A percentile compares a stretch with the other conserved stretches of the same genome.
phyloP scores from a whole-genome alignment of 345 rosid species.

The Eucalyptus tenuipes region DNA sequence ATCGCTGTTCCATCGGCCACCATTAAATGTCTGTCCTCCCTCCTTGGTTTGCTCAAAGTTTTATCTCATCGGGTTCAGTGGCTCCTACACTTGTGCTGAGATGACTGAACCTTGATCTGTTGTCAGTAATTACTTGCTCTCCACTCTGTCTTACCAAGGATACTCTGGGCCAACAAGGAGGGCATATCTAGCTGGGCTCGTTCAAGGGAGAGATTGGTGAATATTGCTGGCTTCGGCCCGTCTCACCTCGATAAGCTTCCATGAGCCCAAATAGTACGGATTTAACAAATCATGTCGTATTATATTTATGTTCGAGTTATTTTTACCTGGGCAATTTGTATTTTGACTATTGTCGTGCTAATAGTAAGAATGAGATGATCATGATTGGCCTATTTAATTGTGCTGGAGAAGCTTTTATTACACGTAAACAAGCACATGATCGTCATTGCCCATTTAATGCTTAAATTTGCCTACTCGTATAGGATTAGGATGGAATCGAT shows the following conservation, averaged over 20 bases:
- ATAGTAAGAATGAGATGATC: background rate
- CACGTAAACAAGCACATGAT: no score
- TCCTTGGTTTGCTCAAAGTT: conserved; percentile 13
- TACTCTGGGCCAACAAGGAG: background rate
- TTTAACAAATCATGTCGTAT: background rate
- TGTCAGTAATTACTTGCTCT: background rate
- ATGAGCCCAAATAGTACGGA: background rate
- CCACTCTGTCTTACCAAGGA: background rate
- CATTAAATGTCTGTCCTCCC: background rate
- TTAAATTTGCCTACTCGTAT: background rate
- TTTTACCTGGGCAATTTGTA: background rate
- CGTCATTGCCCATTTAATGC: background rate
- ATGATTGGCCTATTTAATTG: background rate
- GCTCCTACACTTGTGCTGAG: background rate
- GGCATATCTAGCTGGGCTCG: background rate
- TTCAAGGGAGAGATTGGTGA: background rate
- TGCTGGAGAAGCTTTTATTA: no score
- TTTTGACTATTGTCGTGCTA: background rate
- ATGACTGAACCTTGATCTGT: background rate
- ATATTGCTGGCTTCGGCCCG: background rate
- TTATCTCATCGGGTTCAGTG: background rate
- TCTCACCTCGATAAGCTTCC: background rate
- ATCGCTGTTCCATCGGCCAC: background rate
- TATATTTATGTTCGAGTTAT: background rate
- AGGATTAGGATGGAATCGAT: rapidly evolving